phyloP scores from a whole-genome alignment of 768 basidiomycete species.

The Mycena maculata region DNA sequence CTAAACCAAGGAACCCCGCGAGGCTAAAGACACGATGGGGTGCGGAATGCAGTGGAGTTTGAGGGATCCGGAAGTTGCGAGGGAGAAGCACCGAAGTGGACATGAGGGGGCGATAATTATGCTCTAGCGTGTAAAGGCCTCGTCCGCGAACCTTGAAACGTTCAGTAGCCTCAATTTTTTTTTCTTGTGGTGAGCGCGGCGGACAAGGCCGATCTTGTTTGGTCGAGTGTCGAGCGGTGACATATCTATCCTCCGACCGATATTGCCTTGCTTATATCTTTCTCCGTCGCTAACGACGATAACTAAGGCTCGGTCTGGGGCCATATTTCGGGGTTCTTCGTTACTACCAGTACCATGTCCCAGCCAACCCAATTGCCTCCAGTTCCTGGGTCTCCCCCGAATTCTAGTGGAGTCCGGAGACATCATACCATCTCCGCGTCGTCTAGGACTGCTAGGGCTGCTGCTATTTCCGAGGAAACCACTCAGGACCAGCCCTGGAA shows the following conservation, averaged over 20 bases:
- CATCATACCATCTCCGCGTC: conserved; percentile 87
- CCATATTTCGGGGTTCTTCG: background rate
- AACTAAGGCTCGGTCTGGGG: conserved; percentile 7
- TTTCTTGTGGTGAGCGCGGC: background rate
- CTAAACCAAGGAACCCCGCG: background rate
- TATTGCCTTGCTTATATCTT: conserved; percentile 5
- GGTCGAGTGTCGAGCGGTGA: background rate
- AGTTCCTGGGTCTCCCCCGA: conserved; percentile 54
- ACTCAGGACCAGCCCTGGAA: conserved; percentile 69
- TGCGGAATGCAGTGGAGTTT: background rate
- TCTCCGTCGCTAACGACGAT: conserved; percentile 14
- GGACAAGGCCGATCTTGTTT: background rate
- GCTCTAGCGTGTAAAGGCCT: conserved; percentile 18
- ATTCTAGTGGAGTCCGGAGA: conserved; percentile 69
- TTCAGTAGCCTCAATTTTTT: conserved; percentile 2
- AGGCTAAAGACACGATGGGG: conserved; percentile 3
- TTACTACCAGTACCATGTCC: conserved; percentile 30
- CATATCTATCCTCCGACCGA: background rate
- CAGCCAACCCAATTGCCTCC: conserved; percentile 47
- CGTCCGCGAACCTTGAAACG: conserved; percentile 7
- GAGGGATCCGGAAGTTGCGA: conserved; percentile 9
- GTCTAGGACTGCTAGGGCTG: conserved; percentile 71
- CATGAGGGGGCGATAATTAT: conserved; percentile 19
- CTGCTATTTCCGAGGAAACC: conserved; percentile 76
- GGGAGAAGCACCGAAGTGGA: conserved; percentile 4